Conservation (phyloP, 345 rosid species). For the Eucalyptus dawsonii region DNA sequence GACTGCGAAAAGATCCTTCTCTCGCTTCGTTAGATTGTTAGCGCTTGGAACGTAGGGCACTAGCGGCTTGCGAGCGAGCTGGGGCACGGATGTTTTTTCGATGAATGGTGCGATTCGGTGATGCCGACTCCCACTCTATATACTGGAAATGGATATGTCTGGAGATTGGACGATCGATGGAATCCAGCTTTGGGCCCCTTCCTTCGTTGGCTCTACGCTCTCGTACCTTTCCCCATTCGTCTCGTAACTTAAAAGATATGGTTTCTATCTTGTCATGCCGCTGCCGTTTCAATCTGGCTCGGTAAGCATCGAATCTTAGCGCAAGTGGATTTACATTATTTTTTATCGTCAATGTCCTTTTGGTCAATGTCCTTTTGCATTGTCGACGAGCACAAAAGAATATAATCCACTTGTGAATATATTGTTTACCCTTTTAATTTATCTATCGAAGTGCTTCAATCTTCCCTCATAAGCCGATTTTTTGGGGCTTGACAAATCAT, state of each 20-base stretch:
- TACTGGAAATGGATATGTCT: neutral
- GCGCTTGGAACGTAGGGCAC: neutral
- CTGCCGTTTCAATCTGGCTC: too few species aligned
- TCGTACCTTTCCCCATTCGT: neutral
- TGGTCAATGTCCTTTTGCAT: neutral
- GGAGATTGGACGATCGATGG: neutral
- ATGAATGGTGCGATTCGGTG: neutral
- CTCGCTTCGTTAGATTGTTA: neutral
- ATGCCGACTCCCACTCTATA: neutral
- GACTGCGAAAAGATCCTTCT: neutral
- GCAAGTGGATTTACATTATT: neutral
- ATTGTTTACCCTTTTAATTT: neutral
- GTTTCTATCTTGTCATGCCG: neutral
- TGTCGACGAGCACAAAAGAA: neutral
- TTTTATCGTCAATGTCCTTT: neutral
- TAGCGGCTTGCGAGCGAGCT: neutral
- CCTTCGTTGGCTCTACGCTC: neutral
- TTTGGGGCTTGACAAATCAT: neutral
- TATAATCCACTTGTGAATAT: too few species aligned
- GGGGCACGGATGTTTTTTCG: neutral
- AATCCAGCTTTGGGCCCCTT: neutral
- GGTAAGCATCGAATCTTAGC: neutral
- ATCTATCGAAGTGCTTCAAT: neutral
- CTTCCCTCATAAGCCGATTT: neutral
- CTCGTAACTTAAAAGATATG: neutral